phyloP scores from a whole-genome alignment of 805 yeast species.

The Yarrowia deformans region DNA sequence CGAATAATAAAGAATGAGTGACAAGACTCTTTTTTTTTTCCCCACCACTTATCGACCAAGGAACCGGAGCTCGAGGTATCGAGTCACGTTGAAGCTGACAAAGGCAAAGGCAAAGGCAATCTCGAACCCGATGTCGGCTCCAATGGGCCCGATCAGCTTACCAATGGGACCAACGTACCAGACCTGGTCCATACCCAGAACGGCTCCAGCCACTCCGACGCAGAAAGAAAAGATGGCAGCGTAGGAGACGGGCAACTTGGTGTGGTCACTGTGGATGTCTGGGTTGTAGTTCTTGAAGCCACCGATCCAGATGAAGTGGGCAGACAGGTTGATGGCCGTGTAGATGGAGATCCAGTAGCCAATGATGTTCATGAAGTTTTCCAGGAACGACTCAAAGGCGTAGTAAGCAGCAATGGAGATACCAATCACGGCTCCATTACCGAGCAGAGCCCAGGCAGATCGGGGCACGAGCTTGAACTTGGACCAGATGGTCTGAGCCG shows the following conservation, averaged over 20 bases:
- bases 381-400: conserved; percentile 73
- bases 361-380: conserved; percentile 87
- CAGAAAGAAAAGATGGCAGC: conserved; percentile 83
- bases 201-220: conserved; percentile 86
- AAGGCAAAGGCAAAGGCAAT: conserved; percentile 72
- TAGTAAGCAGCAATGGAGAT: conserved; percentile 89
- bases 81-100: conserved; percentile 61
- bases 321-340: conserved; percentile 75
- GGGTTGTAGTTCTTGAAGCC: conserved; percentile 69
- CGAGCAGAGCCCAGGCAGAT: conserved; percentile 78
- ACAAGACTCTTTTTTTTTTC: conserved; percentile 22
- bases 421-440: conserved; percentile 79
- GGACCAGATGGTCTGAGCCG: conserved; percentile 85
- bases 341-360: conserved; percentile 91
- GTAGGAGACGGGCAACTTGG: conserved; percentile 71
- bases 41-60: conserved; percentile 50
- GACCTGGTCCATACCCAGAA: conserved; percentile 83
- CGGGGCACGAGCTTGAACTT: conserved; percentile 79
- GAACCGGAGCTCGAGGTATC: conserved; percentile 74
- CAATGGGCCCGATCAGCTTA: conserved; percentile 62
- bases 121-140: conserved; percentile 91
- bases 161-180: conserved; percentile 84
- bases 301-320: conserved; percentile 79
- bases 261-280: conserved; percentile 64
- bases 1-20: conserved; percentile 16